phyloP scores from a whole-genome alignment of 176 grass and related monocot genomes.

The Raddia distichophylla region DNA sequence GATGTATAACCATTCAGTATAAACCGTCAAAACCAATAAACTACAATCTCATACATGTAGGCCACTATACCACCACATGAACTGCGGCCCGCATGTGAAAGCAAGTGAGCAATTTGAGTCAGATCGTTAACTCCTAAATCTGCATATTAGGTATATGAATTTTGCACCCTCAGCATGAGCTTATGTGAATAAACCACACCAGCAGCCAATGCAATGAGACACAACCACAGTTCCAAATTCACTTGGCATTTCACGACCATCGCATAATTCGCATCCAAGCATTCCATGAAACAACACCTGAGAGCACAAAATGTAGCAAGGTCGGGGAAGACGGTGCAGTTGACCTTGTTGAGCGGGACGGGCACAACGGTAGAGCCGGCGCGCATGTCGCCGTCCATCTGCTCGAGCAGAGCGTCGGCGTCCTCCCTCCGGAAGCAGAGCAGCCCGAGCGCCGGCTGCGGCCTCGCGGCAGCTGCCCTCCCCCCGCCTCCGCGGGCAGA shows the following conservation, averaged over 20 bases:
- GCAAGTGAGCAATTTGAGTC: background rate
- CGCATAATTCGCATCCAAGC: background rate
- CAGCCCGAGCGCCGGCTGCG: conserved; percentile 49
- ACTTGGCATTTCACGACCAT: background rate
- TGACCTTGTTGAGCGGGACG: conserved; percentile 72
- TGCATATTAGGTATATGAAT: background rate
- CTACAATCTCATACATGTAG: background rate
- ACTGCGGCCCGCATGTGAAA: background rate
- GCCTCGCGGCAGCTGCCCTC: background rate
- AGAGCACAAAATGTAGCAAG: background rate
- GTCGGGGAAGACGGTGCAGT: background rate
- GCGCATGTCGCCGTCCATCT: conserved; percentile 63
- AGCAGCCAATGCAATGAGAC: background rate
- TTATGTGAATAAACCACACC: too few species aligned
- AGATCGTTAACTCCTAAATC: background rate
- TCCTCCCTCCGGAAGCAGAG: conserved; percentile 73
- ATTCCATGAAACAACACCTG: conserved; percentile 23
- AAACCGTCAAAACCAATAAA: background rate
- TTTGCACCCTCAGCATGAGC: background rate
- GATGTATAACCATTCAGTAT: background rate
- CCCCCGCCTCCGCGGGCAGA: conserved; percentile 11
- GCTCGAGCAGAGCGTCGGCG: conserved; percentile 57
- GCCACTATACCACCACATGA: background rate
- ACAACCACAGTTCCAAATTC: background rate
- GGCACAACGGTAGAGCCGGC: conserved; percentile 63